Conservation (phyloP, 2,329 filamentous ascomycete species). For the Pseudogymnoascus sp. region DNA sequence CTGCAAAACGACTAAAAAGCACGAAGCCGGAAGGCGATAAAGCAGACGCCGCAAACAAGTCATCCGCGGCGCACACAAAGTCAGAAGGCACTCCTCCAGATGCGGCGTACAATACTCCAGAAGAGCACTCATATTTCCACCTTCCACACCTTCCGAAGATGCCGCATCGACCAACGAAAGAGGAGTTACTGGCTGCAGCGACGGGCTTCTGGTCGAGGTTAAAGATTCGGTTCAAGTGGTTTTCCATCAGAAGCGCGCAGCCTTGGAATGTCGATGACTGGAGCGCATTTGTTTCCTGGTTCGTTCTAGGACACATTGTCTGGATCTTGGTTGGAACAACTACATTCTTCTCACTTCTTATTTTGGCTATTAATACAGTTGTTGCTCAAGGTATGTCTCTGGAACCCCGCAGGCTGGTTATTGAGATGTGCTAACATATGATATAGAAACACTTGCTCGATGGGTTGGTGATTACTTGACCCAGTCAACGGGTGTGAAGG, state of each 20-base stretch:
- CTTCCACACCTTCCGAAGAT: constrained; percentile 56
- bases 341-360: constrained; percentile 88
- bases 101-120: not conserved
- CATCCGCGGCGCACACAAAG: not conserved
- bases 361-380: constrained; percentile 89
- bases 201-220: constrained; percentile 88
- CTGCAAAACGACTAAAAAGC: not conserved
- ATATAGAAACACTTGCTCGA: constrained; percentile 75
- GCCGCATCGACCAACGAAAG: constrained; percentile 84
- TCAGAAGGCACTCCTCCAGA: not conserved
- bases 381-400: constrained; percentile 71
- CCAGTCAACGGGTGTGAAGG: constrained; percentile 82
- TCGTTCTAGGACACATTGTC: constrained; percentile 83
- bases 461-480: constrained; percentile 96
- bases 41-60: not conserved
- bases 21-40: not conserved
- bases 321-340: constrained; percentile 97
- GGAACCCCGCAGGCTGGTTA: constrained; percentile 17
- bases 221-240: constrained; percentile 93
- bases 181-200: constrained; percentile 84
- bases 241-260: constrained; percentile 85
- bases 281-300: constrained; percentile 91
- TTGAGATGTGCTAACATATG: constrained; percentile 16
- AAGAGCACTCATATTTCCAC: constrained; percentile 40
- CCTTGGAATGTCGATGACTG: constrained; percentile 97